Evolutionary conservation across 768 basidiomycete genomes (phyloP).

Genomic region (Calocera viscosa): DNA sequence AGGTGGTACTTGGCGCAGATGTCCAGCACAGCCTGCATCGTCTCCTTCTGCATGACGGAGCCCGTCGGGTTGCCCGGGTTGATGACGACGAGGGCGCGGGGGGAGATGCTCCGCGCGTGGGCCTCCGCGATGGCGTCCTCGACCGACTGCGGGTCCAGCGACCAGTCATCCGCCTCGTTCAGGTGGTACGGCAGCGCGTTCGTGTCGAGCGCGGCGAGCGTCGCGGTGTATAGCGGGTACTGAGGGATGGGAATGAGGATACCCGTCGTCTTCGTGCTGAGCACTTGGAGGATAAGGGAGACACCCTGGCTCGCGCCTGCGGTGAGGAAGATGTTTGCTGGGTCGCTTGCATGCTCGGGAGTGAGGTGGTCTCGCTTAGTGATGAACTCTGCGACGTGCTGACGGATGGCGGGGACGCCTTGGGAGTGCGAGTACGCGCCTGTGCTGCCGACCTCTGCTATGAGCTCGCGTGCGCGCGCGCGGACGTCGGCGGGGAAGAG

Average conservation of each 20-base stretch:
- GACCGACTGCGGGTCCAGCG: constrained; percentile 59
- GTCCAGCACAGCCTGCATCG: constrained; percentile 63
- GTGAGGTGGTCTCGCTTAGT: constrained; percentile 38
- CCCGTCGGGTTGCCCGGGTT: constrained; percentile 99
- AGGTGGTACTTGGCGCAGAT: constrained; percentile 76
- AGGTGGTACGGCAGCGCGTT: constrained; percentile 77
- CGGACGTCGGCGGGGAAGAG: constrained; percentile 80
- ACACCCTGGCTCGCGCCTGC: constrained; percentile 91
- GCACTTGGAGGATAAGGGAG: constrained; percentile 68
- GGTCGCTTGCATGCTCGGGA: constrained; percentile 39
- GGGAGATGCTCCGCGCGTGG: constrained; percentile 42
- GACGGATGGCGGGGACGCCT: constrained; percentile 77
- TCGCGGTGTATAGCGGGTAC: constrained; percentile 94
- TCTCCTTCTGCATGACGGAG: constrained; percentile 55
- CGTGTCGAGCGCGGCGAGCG: constrained; percentile 77
- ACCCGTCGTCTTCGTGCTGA: constrained; percentile 52
- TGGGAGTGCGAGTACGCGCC: constrained; percentile 96
- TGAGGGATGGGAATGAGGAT: constrained; percentile 95
- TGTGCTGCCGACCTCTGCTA: constrained; percentile 74
- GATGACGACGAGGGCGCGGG: constrained; percentile 89
- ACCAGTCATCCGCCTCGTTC: constrained; percentile 71
- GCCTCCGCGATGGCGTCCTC: constrained; percentile 55
- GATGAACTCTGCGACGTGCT: constrained; percentile 82
- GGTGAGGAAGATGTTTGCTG: constrained; percentile 84
- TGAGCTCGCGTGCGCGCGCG: constrained; percentile 67